Evolutionary conservation across 2,329 filamentous ascomycete species (phyloP).

Genomic region (Fusarium chlamydosporum): DNA sequence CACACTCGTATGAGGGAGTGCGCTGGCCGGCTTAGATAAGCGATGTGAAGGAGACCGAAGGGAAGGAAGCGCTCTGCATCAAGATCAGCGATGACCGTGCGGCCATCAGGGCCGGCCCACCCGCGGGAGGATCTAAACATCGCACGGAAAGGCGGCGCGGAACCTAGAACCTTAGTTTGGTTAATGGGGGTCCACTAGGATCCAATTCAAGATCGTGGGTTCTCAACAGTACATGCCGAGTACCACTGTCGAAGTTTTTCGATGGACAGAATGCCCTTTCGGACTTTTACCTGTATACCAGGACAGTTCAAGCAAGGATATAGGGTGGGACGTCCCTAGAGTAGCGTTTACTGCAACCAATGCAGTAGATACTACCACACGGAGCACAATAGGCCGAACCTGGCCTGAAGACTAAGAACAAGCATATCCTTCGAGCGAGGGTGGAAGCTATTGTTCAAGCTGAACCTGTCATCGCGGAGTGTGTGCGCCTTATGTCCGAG

Average conservation of each 20-base stretch:
- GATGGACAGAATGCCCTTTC: not conserved
- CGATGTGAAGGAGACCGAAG: not conserved
- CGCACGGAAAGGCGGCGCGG: slow-evolving; percentile 20
- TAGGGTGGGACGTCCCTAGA: slow-evolving; percentile 7
- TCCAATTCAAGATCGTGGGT: slow-evolving; percentile 20
- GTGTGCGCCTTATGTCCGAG: slow-evolving; percentile 9
- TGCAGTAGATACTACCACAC: slow-evolving; percentile 1
- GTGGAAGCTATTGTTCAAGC: slow-evolving; percentile 10
- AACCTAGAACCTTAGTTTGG: slow-evolving; percentile 11
- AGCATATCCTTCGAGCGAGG: slow-evolving; percentile 27
- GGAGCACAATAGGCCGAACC: too few species aligned
- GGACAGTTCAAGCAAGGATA: not conserved
- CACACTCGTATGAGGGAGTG: not conserved
- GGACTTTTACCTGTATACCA: not conserved
- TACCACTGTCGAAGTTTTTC: not conserved
- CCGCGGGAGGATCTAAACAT: slow-evolving; percentile 29
- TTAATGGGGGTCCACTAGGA: slow-evolving; percentile 8
- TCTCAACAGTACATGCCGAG: slow-evolving; percentile 11
- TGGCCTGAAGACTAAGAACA: slow-evolving; percentile 13
- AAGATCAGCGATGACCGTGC: slow-evolving; percentile 16
- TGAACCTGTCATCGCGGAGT: slow-evolving; percentile 32
- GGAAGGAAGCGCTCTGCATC: not conserved
- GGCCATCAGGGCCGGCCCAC: slow-evolving; percentile 17
- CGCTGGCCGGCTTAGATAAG: not conserved
- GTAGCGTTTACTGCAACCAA: slow-evolving; percentile 10